Evolutionary conservation across 495 filamentous ascomycete species (phyloP).

Genomic region (Evansstolkia leycettana): DNA sequence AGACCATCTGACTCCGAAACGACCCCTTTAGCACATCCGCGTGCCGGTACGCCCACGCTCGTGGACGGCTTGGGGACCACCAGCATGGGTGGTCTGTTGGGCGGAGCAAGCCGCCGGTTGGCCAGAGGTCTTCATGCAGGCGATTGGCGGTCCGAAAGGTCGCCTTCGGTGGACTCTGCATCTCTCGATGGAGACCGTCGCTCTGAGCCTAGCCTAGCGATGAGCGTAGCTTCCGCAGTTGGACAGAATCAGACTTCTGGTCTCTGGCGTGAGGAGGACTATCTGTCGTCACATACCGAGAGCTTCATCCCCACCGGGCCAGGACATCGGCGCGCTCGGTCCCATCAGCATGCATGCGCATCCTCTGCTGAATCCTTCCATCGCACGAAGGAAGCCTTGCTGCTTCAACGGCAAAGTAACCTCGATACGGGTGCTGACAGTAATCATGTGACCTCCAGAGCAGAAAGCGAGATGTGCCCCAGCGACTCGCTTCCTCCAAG

Average conservation of each 20-base stretch:
- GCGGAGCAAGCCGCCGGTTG: constrained; percentile 39
- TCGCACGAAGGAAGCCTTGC: constrained; percentile 27
- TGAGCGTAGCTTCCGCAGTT: constrained; percentile 50
- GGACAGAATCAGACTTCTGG: constrained; percentile 44
- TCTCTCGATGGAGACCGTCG: constrained; percentile 47
- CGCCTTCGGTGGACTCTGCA: constrained; percentile 44
- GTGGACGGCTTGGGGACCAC: constrained; percentile 36
- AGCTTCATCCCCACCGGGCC: constrained; percentile 8
- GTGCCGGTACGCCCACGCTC: constrained; percentile 28
- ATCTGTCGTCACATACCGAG: constrained; percentile 4
- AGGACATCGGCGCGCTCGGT: constrained; percentile 25
- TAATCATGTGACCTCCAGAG: constrained; percentile 6
- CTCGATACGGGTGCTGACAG: constrained; percentile 19
- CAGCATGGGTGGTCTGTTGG: constrained; percentile 43
- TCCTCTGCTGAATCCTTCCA: constrained; percentile 33
- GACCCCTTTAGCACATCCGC: constrained; percentile 21
- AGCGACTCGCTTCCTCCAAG: constrained; percentile 12
- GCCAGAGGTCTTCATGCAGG: constrained; percentile 36
- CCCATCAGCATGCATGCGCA: constrained; percentile 23
- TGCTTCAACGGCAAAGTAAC: constrained; percentile 21
- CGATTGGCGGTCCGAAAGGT: constrained; percentile 33
- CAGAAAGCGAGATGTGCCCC: constrained; percentile 17
- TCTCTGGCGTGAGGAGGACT: constrained; percentile 23
- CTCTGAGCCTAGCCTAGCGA: constrained; percentile 48
- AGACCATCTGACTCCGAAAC: constrained; percentile 24